These are phyloP conservation scores for Fonsecaea pugnacius DNA, from an alignment of 2,329 filamentous ascomycete genomes.

Conservation along the genomic window DNA sequence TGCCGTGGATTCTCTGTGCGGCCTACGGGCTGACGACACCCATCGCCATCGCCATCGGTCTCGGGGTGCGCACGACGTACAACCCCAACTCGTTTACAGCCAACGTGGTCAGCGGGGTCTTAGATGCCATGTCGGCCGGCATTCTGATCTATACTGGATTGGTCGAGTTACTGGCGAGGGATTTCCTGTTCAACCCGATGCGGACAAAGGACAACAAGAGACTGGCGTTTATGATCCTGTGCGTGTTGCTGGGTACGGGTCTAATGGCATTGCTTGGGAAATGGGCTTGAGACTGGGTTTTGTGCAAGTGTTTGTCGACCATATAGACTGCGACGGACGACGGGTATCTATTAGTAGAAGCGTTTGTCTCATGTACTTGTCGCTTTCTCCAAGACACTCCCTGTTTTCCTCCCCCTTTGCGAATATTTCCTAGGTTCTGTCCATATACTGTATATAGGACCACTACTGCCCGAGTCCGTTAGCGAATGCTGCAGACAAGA, in stretches of 20 bases:
- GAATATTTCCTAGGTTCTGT: too few relatives aligned
- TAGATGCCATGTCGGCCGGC: slow-evolving; percentile 55
- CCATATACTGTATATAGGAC: too few relatives aligned
- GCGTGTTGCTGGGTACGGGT: slow-evolving; percentile 47
- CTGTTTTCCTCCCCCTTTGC: too few relatives aligned
- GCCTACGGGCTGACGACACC: slow-evolving; percentile 60
- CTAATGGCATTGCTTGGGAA: slow-evolving; percentile 58
- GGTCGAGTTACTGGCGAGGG: slow-evolving; percentile 56
- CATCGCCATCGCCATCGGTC: slow-evolving; percentile 55
- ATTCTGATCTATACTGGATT: slow-evolving; percentile 57
- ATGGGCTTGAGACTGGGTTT: slow-evolving; percentile 48
- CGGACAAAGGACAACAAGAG: slow-evolving; percentile 47
- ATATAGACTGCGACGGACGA: background rate
- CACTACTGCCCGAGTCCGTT: too few relatives aligned
- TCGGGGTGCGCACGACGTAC: slow-evolving; percentile 53
- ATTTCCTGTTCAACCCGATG: slow-evolving; percentile 57
- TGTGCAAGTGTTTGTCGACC: background rate
- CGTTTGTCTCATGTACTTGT: too few relatives aligned
- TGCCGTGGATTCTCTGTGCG: slow-evolving; percentile 56
- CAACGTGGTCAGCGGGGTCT: slow-evolving; percentile 51
- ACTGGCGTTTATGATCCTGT: slow-evolving; percentile 51
- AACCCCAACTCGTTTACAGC: slow-evolving; percentile 49
- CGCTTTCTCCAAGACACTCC: too few relatives aligned
- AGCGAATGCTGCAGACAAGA: too few relatives aligned
- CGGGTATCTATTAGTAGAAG: background rate